phyloP scores from a whole-genome alignment of 768 basidiomycete species.

The Boletus reticulatus region DNA sequence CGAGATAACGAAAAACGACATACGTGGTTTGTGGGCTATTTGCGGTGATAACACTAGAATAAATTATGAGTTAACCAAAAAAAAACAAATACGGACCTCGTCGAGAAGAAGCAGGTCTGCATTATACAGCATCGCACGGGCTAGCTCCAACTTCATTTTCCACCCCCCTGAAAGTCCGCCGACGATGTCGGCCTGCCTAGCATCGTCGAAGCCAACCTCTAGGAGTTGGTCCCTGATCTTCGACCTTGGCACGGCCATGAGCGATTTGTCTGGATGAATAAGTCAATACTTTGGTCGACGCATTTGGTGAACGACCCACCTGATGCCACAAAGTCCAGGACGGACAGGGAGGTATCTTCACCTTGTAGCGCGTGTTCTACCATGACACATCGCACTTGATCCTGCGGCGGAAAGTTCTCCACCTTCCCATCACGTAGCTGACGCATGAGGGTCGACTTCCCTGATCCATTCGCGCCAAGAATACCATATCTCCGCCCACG shows the following conservation, averaged over 20 bases:
- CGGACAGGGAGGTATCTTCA: constrained; percentile 78
- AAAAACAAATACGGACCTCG: constrained; percentile 50
- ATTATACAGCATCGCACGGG: constrained; percentile 95
- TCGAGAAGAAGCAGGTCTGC: constrained; percentile 84
- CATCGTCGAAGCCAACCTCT: constrained; percentile 91
- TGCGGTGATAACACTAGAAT: constrained; percentile 20
- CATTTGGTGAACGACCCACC: constrained; percentile 43
- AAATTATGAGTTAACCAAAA: constrained; percentile 20
- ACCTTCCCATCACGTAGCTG: constrained; percentile 93
- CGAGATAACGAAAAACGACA: constrained; percentile 32
- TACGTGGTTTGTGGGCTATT: constrained; percentile 88
- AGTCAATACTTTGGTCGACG: neutral
- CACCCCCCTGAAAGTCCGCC: constrained; percentile 94
- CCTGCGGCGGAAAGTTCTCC: constrained; percentile 92
- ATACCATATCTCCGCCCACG: constrained; percentile 95
- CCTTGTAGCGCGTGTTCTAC: constrained; percentile 97
- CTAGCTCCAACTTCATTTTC: constrained; percentile 99
- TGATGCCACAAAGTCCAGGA: constrained; percentile 88
- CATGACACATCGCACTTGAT: constrained; percentile 88
- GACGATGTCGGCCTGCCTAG: constrained; percentile 79
- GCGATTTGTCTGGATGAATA: constrained; percentile 56
- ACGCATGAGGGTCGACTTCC: constrained; percentile 95
- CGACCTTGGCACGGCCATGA: constrained; percentile 57
- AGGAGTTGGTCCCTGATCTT: constrained; percentile 77
- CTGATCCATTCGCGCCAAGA: constrained; percentile 93